Base-by-base conservation (phyloP, 1,139 yeast genomes). In the Suhomyces anneliseae region DNA sequence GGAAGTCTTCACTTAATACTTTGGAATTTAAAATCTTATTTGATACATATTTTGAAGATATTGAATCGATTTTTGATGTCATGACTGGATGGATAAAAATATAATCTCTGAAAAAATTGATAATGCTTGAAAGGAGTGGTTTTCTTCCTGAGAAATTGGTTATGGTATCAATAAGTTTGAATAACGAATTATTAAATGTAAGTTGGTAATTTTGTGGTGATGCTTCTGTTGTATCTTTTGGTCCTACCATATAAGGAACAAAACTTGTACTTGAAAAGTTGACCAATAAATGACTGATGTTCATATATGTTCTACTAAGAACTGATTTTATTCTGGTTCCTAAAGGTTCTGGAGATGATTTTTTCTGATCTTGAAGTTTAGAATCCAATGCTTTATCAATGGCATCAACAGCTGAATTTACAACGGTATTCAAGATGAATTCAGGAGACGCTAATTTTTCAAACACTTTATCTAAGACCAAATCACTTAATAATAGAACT, bases 381-480 rank as follows among this genome's bases (percentile, higher is more conserved):
- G 31, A 9, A 14, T 44, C 46, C 14, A 46, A 34, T 2, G 33
- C 24, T 7, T 24, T 7, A 11, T 43, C 43, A n/a, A 46, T 36
- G 2, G 46, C 39, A 33, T 47, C 47, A 1, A 42, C 31, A 43
- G 29, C 54, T 42, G 40, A 42, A 14, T n/a, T 40, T 6, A 45
- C 31, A 2, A 53, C 40, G 19, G 58, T 54, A 4, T 54, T 56
- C 9, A 69, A 47, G 0, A 72, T 50, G 43, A 74, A 72, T 8
- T 59, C 56, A 0, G 72, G 72, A 2, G 67, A 53, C 1, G 74
- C 53, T 12, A 73, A 50, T 50, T 64, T 67, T 1, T 54, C 58
- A 6, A 72, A 48, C 1, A 66, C 48, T 44, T 69, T 69, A 9
- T 49, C 59, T 9, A 74, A 44, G 8, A 74, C 70, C 49, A 74